Evolutionary conservation across 768 basidiomycete species (phyloP), one percentile per base, ranked within the genome.

Genomic region (Plicaturopsis crispa): DNA sequence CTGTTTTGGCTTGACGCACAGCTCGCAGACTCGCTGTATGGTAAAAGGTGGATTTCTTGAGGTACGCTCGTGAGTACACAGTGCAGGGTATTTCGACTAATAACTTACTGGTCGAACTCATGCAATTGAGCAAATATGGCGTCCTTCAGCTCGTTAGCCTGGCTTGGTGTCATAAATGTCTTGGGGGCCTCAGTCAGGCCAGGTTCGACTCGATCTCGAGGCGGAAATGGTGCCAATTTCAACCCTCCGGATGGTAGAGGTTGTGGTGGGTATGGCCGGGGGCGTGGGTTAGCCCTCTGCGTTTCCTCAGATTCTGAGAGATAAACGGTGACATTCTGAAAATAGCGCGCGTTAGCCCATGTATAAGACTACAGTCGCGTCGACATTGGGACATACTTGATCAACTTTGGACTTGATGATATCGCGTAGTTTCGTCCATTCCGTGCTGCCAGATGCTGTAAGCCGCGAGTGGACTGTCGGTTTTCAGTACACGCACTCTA

Each of bases 1-100:
- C 33, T 70, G 65, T 46, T 66, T 69, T 4, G 89, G 88, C 30
- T 70, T 59, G 10, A 84, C 48, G 46, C 80, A 78, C 18, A 94
- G 77, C 53, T 93, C 90, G 54, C 85, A 87, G 10, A 92, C 64
- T 31, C 90, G 79, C 59, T 94, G 91, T 39, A 93, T 84, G 6
- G 90, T 92, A 56, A 93, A 94, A 2, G 90, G 90, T 0, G 84
- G 72, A 36, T 71, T 71, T 13, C 78, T 64, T 8, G 38, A 31
- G 31, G 10, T 16, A 26, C 12, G 36, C 37, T 24, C 34, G 4
- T 16, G 20, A 50, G 38, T 48, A 21, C 36, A 40, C 33, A 36
- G 17, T 13, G 31, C 39, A 28, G 33, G 4, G 16, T 35, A 31
- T 23, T 20, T 30, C 19, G 36, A 16, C 24, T n/a, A 12, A n/a